Base-by-base conservation (phyloP, 1,139 yeast species). In the Sugiyamaella neomexicana region DNA sequence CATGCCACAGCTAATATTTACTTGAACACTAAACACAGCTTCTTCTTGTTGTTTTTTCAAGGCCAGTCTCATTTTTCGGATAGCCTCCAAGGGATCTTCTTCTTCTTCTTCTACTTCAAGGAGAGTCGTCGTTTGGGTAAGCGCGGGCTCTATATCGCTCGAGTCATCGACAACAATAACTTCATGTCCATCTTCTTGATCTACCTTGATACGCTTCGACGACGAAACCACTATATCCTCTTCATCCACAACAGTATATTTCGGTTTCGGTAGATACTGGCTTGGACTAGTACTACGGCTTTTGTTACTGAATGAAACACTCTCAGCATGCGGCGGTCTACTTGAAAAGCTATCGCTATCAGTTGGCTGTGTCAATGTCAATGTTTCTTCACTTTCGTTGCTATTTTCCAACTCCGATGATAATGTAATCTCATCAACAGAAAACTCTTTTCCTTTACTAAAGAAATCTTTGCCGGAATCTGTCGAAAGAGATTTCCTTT, bases 381-480 rank as follows among this genome's bases (percentile, higher is more conserved):
- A 20, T 20, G 25, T 20, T 5, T 20, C 25, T 5, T 20, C 5
- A 20, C 25, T 20, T 5, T 41, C 43, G 13, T 23, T 15, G 31
- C 12, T 20, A 37, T 36, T 40, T 4, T 12, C 34, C n/a, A 20
- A 5, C 25, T 29, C 34, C 8, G n/a, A 4, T 29, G n/a, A 7
- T 29, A 29, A 4, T 9, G n/a, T 29, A 9, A 20, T 12, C 38
- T 46, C 37, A 2, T 42, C 46, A 2, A 42, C 7, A 12, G 23
- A 10, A 20, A 34, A 34, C 16, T 36, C n/a, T 16, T 13, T 25
- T 9, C 42, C 42, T 38, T 47, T 39, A 36, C 39, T 52, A 37
- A 54, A 52, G 31, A 54, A 54, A 17, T 47, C 43, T 13, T 37
- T 44, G 32, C 47, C 57, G 16, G 45, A 39, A 5, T 23, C 40